A percentile compares a stretch with the other conserved stretches of the same genome.
Evolutionary conservation across 73 alveolate genomes (phyloP).

Genomic region (Tetrahymena thermophila): DNA sequence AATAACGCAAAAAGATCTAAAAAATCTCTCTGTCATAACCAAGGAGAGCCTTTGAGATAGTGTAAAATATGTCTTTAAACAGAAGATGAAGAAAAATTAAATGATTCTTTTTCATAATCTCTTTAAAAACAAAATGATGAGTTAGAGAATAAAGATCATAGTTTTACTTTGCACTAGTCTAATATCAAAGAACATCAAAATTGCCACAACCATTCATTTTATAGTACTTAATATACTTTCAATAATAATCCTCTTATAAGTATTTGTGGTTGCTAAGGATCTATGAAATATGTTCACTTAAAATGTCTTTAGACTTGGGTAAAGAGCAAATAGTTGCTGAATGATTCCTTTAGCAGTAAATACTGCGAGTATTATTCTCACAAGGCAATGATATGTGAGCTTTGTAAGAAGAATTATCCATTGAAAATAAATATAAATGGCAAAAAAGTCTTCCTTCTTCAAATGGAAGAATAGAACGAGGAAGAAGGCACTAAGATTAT

Average conservation of each 20-base stretch:
- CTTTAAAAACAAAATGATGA: background rate
- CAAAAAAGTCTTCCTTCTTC: background rate
- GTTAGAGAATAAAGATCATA: background rate
- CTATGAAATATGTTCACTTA: slow-evolving; percentile 22
- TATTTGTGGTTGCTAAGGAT: slow-evolving; percentile 39
- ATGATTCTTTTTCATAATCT: background rate
- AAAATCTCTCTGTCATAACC: background rate
- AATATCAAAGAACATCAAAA: background rate
- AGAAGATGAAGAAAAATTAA: background rate
- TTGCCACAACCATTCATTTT: background rate
- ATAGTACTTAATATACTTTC: slow-evolving; percentile 4
- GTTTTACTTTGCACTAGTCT: background rate
- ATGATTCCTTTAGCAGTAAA: background rate
- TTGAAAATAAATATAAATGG: background rate
- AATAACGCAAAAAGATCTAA: background rate
- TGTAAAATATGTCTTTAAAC: background rate
- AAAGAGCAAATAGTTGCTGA: background rate
- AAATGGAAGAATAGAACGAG: background rate
- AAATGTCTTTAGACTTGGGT: background rate
- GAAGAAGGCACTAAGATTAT: background rate
- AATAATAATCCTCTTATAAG: slow-evolving; percentile 23
- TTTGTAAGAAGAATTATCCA: background rate
- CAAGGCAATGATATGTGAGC: background rate
- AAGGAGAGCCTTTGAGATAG: background rate
- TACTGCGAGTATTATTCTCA: background rate